These are phyloP conservation scores for Kwoniella sp. DNA, from an alignment of 768 basidiomycete genomes.

Conservation along the genomic window DNA sequence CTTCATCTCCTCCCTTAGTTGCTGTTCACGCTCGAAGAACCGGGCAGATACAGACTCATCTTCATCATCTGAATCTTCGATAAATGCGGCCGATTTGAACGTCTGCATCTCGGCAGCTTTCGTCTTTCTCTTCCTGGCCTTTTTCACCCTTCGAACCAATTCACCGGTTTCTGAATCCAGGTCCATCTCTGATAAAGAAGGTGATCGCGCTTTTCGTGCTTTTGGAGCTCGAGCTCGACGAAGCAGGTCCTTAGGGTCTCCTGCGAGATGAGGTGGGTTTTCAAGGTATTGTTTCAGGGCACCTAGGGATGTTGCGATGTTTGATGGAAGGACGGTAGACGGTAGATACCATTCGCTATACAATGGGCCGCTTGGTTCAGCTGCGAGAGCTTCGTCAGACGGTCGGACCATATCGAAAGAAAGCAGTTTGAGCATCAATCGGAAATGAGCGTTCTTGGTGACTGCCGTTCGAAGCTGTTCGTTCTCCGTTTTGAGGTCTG, in stretches of 20 bases:
- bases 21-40: constrained; percentile 73
- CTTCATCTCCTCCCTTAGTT: constrained; percentile 40
- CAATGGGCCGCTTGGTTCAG: background rate
- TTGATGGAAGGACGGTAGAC: constrained; percentile 65
- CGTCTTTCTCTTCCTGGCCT: constrained; percentile 52
- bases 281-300: constrained; percentile 82
- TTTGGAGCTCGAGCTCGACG: constrained; percentile 62
- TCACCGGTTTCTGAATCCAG: constrained; percentile 25
- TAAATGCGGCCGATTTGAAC: constrained; percentile 88
- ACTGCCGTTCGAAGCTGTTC: constrained; percentile 77
- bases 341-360: constrained; percentile 75
- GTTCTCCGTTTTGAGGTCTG: constrained; percentile 74
- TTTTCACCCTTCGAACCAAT: constrained; percentile 37
- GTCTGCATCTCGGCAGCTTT: constrained; percentile 68
- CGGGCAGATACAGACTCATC: constrained; percentile 60
- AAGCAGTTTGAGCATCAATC: constrained; percentile 78
- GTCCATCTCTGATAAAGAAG: constrained; percentile 13
- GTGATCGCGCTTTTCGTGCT: background rate
- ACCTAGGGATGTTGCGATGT: constrained; percentile 68
- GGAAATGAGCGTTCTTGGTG: constrained; percentile 74
- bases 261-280: constrained; percentile 75
- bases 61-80: constrained; percentile 87
- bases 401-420: constrained; percentile 61
- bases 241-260: constrained; percentile 67
- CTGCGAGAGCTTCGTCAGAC: background rate